phyloP scores from a whole-genome alignment of 306 rosid species.

The Prunus salicina region DNA sequence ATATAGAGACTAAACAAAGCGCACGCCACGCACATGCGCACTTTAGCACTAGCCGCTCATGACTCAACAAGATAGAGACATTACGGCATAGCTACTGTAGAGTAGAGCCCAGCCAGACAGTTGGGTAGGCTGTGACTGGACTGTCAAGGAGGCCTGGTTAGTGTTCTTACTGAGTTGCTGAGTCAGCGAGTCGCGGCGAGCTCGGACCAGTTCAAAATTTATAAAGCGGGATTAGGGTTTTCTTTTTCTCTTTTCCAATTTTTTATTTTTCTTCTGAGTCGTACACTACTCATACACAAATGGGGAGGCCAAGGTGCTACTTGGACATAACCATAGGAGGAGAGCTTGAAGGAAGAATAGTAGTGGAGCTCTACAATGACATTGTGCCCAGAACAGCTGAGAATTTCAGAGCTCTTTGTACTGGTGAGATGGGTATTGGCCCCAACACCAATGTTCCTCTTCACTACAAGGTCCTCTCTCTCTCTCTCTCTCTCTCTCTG shows the following conservation, averaged over 20 bases:
- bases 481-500: not conserved
- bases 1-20: not conserved
- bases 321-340: slow-evolving; percentile 61
- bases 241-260: not conserved
- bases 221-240: slow-evolving; percentile 16
- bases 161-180: not conserved
- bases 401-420: slow-evolving; percentile 75
- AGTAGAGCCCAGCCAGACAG: not conserved
- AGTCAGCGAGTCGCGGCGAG: not conserved
- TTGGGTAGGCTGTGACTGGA: not conserved
- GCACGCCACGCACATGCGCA: not conserved
- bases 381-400: slow-evolving; percentile 77
- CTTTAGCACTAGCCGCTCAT: not conserved
- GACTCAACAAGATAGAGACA: not conserved
- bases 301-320: slow-evolving; percentile 59
- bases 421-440: slow-evolving; percentile 63
- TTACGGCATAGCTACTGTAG: too few species aligned
- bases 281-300: slow-evolving; percentile 1
- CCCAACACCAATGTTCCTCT: slow-evolving; percentile 52
- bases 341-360: slow-evolving; percentile 65
- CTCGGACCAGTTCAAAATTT: not conserved
- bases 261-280: slow-evolving; percentile 21
- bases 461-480: slow-evolving; percentile 55
- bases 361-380: slow-evolving; percentile 59
- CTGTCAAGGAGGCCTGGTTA: not conserved